Percentiles rank a stretch among this genome's conserved stretches.
Conservation (phyloP, 2,329 filamentous ascomycete genomes). For the Mycosphaerella sp. region DNA sequence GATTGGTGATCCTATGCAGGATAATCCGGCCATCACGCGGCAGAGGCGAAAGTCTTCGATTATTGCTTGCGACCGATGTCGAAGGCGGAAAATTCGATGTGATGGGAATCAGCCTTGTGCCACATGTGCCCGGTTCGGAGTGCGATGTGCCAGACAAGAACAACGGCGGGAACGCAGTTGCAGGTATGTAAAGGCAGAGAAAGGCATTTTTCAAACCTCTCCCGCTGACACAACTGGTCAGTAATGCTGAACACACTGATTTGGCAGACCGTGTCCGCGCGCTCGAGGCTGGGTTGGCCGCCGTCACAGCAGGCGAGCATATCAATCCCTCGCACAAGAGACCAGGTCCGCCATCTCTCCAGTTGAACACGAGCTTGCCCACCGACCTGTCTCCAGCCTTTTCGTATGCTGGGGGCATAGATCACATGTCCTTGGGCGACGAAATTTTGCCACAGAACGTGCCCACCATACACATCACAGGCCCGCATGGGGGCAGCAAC, state of each 20-base stretch:
- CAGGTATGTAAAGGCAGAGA: conserved; percentile 5
- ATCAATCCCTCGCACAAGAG: neutral
- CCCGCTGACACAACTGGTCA: neutral
- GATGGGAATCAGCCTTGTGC: conserved; percentile 15
- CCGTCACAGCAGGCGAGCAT: conserved; percentile 8
- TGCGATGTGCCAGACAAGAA: conserved; percentile 15
- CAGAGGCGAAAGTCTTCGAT: conserved; percentile 13
- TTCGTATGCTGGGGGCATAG: neutral
- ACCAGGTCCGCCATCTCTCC: conserved; percentile 11
- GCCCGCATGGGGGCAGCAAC: conserved; percentile 10
- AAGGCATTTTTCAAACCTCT: neutral
- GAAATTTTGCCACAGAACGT: conserved; percentile 10
- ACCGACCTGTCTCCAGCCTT: neutral
- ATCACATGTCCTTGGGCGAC: conserved; percentile 11
- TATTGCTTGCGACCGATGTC: conserved; percentile 13
- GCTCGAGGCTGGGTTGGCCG: conserved; percentile 15
- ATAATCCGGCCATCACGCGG: conserved; percentile 11
- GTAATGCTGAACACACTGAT: conserved; percentile 14
- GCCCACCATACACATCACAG: conserved; percentile 16
- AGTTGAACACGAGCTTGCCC: conserved; percentile 16
- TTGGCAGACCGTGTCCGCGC: conserved; percentile 16
- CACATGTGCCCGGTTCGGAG: conserved; percentile 16
- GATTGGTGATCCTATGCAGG: conserved; percentile 16
- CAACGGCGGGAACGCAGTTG: conserved; percentile 13
- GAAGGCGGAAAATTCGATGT: conserved; percentile 15